Base-by-base conservation (phyloP, 208 protist genomes). In the Crithidia bombi region DNA sequence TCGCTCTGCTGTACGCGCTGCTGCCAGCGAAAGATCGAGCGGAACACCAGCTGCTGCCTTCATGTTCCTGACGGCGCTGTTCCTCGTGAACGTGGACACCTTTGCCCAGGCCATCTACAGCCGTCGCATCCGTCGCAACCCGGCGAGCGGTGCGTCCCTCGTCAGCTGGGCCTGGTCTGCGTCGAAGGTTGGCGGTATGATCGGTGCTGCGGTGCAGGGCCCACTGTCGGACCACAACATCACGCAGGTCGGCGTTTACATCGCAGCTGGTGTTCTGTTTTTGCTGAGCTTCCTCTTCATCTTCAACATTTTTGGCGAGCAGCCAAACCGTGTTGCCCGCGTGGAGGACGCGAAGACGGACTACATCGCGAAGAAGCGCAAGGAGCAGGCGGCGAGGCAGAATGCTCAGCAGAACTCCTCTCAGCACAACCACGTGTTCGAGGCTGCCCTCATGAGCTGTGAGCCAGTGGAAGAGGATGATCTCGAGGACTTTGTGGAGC, bases 41-140 rank as follows among this genome's bases (percentile, higher is more conserved):
- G 82, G 65, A 38, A 28, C 14, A 28, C 46, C 65, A 3, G 84
- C 66, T 11, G 80, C 67, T 5, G 75, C 57, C 1, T 75, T 90
- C 39, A 68, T 85, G 52, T 88, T 89, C 57, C 17, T 90, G 33
- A 79, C 74, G 17, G 57, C 46, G n/a, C 78, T 86, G 28, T 75
- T 80, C 54, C 78, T 83, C 52, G 76, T 73, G 15, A 85, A 83
- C 61, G 73, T 93, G 12, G 87, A 93, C 66, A 86, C 83, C 47
- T 80, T 90, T 15, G 81, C 82, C 5, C 69, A 87, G 36, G 87
- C 84, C 21, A 69, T 85, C 56, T 93, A 93, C 84, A 89, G 79
- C 54, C 77, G 82, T 23, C 63, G 82, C 36, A 83, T 93, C 33
- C 79, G 78, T 21, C 55, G 65, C 23, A 39, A 73, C 38, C 87